Percentiles rank a stretch among this genome's conserved stretches.
Evolutionary conservation across 345 rosid genomes (phyloP).

Genomic region (Conringia planisiliqua): DNA sequence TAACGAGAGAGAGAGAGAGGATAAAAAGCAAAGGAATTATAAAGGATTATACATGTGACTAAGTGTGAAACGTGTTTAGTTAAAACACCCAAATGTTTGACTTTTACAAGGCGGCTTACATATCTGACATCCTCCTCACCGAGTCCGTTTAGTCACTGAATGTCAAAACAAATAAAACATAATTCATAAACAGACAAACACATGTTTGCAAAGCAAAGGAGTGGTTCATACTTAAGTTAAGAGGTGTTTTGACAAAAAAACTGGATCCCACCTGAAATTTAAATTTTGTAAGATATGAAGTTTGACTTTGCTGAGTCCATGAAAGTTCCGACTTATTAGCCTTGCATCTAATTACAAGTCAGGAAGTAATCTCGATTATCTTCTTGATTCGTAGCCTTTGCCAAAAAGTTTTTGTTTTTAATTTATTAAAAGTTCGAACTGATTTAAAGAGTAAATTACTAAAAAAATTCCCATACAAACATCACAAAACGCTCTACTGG

Average conservation of each 20-base stretch:
- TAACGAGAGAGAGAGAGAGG: background rate
- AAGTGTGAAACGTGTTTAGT: background rate
- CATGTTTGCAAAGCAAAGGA: background rate
- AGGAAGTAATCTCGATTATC: no score
- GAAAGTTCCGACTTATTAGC: background rate
- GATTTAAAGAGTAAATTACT: background rate
- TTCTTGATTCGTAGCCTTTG: background rate
- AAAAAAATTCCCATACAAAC: background rate
- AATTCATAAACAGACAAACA: background rate
- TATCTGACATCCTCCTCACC: background rate
- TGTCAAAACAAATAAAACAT: background rate
- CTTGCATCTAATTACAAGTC: no score
- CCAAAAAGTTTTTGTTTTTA: background rate
- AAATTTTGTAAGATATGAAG: background rate
- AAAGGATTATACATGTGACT: background rate
- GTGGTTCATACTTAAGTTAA: background rate
- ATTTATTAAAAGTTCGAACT: background rate
- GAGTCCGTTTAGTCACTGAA: background rate
- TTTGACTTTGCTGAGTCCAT: background rate
- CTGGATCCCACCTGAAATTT: background rate
- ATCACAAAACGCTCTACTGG: conserved; percentile 23
- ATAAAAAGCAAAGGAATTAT: background rate
- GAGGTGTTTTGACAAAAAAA: background rate
- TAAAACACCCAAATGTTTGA: background rate
- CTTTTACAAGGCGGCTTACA: conserved; percentile 14